Evolutionary conservation across 495 filamentous ascomycete genomes (phyloP).

Genomic region (Bacidia rubella): DNA sequence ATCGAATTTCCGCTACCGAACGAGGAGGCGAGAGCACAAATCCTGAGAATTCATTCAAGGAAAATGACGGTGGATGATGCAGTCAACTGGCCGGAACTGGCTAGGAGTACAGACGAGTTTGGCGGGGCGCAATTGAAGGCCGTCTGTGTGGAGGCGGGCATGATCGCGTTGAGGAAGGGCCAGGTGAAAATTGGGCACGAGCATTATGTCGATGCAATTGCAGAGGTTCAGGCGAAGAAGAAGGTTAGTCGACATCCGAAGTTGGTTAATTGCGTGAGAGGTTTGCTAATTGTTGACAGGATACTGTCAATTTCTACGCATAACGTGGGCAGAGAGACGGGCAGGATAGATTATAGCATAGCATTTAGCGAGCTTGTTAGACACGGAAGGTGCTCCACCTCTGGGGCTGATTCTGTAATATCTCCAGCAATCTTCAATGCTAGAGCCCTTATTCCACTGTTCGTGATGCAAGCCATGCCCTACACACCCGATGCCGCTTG

Average conservation of each 20-base stretch:
- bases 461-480: too few relatives aligned
- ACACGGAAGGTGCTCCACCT: too few relatives aligned
- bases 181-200: constrained; percentile 92
- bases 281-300: too few relatives aligned
- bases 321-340: not conserved
- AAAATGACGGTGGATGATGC: constrained; percentile 95
- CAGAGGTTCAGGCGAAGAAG: constrained; percentile 97
- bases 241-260: constrained; percentile 42
- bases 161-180: constrained; percentile 91
- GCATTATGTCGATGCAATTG: constrained; percentile 97
- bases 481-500: too few relatives aligned
- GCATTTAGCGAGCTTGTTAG: not conserved
- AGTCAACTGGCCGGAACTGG: constrained; percentile 94
- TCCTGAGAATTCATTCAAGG: constrained; percentile 89
- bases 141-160: constrained; percentile 96
- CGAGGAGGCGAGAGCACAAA: constrained; percentile 94
- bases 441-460: too few relatives aligned
- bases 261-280: too few relatives aligned
- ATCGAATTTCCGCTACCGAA: constrained; percentile 99
- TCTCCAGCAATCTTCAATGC: too few relatives aligned
- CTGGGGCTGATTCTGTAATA: too few relatives aligned
- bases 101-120: constrained; percentile 97
- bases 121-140: constrained; percentile 95
- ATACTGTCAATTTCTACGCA: constrained; percentile 21
- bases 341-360: not conserved